Conservation (phyloP, 2,329 filamentous ascomycete species). For the Didymella pinodella region DNA sequence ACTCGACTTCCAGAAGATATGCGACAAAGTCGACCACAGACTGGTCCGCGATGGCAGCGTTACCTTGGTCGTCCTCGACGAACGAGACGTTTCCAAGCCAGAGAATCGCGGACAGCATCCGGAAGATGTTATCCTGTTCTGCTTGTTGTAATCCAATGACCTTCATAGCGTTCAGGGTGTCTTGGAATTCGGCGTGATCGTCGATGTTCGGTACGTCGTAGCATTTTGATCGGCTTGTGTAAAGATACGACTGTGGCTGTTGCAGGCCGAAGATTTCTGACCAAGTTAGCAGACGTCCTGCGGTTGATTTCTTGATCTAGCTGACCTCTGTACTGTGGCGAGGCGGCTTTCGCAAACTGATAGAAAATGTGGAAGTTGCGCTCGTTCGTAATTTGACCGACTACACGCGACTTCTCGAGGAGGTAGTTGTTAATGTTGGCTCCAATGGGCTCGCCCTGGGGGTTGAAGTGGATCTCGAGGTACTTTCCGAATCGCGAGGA, state of each 20-base stretch:
- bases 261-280: slow-evolving; percentile 85
- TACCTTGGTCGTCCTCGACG: slow-evolving; percentile 84
- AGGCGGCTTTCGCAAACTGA: slow-evolving; percentile 95
- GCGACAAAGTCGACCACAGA: slow-evolving; percentile 95
- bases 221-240: slow-evolving; percentile 94
- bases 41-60: slow-evolving; percentile 84
- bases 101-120: slow-evolving; percentile 87
- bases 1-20: slow-evolving; percentile 88
- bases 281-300: slow-evolving; percentile 24
- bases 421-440: slow-evolving; percentile 99
- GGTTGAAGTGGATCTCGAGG: slow-evolving; percentile 94
- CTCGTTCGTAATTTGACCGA: slow-evolving; percentile 93
- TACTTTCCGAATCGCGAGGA: slow-evolving; percentile 99
- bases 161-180: slow-evolving; percentile 93
- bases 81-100: slow-evolving; percentile 97
- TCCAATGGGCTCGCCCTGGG: slow-evolving; percentile 87
- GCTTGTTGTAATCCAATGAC: slow-evolving; percentile 86
- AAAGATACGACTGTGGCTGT: slow-evolving; percentile 88
- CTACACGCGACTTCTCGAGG: slow-evolving; percentile 92
- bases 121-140: slow-evolving; percentile 96
- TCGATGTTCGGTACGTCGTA: slow-evolving; percentile 94
- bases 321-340: slow-evolving; percentile 76
- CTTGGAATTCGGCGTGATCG: slow-evolving; percentile 85
- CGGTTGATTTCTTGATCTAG: not conserved
- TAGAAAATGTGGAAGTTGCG: slow-evolving; percentile 99